These are phyloP conservation scores for Sicyos baderoa DNA, from an alignment of 306 rosid genomes.

Conservation along the genomic window DNA sequence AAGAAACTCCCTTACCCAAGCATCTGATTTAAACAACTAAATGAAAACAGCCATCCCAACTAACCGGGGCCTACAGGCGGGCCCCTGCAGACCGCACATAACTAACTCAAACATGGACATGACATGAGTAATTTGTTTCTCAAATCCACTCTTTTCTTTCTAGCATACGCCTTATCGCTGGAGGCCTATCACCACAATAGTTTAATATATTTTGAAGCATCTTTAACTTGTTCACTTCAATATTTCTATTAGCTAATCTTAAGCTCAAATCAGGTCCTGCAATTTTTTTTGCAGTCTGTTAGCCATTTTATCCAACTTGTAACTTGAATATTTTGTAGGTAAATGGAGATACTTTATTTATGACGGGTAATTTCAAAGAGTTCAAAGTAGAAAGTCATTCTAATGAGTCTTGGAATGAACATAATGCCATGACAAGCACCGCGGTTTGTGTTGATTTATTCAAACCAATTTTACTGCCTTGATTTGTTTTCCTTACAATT, in stretches of 20 bases:
- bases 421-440: slow-evolving; percentile 66
- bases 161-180: background rate
- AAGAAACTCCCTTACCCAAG: background rate
- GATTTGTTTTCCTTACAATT: slow-evolving; percentile 19
- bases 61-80: background rate
- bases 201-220: background rate
- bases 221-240: background rate
- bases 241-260: background rate
- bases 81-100: background rate
- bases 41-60: background rate
- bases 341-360: slow-evolving; percentile 83
- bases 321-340: slow-evolving; percentile 45
- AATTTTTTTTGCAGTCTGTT: background rate
- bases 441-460: slow-evolving; percentile 47
- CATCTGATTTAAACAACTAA: too few relatives aligned
- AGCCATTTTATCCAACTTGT: background rate
- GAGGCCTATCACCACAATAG: background rate
- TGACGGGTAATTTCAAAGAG: slow-evolving; percentile 88
- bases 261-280: background rate
- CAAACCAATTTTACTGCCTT: slow-evolving; percentile 6
- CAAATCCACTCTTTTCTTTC: background rate
- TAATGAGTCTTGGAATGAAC: slow-evolving; percentile 69
- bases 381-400: slow-evolving; percentile 67
- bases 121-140: background rate
- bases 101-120: background rate